Evolutionary conservation across 148 eudicot species (phyloP).

Genomic region (Fagopyrum esculentum): DNA sequence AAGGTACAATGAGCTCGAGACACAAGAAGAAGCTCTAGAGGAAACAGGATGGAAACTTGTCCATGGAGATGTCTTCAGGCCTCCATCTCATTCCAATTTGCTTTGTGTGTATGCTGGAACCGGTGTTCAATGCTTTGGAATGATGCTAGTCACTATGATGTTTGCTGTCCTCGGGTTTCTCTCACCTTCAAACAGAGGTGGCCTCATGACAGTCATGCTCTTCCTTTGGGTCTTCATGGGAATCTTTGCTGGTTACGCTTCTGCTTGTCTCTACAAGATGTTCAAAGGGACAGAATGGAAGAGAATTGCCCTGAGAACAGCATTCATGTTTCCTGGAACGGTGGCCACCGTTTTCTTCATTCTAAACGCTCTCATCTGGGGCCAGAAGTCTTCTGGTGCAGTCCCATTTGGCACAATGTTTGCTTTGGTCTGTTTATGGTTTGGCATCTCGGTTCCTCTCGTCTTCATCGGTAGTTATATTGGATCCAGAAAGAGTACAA

Average conservation of each 20-base stretch:
- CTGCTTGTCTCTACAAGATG: conserved; percentile 38
- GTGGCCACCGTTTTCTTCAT: conserved; percentile 35
- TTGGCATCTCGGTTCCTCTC: conserved; percentile 44
- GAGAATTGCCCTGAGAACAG: conserved; percentile 32
- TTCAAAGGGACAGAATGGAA: conserved; percentile 47
- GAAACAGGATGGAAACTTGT: conserved; percentile 47
- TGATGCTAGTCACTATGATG: conserved; percentile 42
- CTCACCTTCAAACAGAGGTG: conserved; percentile 46
- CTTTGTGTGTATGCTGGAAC: conserved; percentile 44
- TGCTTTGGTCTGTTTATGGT: conserved; percentile 38
- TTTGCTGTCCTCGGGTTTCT: conserved; percentile 47
- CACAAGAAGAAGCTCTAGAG: conserved; percentile 44
- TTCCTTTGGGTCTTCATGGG: conserved; percentile 52
- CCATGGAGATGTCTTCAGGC: conserved; percentile 44
- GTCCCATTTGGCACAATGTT: conserved; percentile 46
- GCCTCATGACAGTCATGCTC: conserved; percentile 48
- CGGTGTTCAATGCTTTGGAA: conserved; percentile 44
- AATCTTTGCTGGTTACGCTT: conserved; percentile 40
- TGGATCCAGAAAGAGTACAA: conserved; percentile 34
- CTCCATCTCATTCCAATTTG: conserved; percentile 32
- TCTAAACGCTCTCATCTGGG: conserved; percentile 42
- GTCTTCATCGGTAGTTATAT: conserved; percentile 37
- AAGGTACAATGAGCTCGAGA: conserved; percentile 42
- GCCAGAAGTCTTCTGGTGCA: conserved; percentile 42
- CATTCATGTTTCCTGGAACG: conserved; percentile 39